These are phyloP conservation scores for Dryadomyces quercus-mongolicae DNA, from an alignment of 2,329 filamentous ascomycete species.

Conservation along the genomic window DNA sequence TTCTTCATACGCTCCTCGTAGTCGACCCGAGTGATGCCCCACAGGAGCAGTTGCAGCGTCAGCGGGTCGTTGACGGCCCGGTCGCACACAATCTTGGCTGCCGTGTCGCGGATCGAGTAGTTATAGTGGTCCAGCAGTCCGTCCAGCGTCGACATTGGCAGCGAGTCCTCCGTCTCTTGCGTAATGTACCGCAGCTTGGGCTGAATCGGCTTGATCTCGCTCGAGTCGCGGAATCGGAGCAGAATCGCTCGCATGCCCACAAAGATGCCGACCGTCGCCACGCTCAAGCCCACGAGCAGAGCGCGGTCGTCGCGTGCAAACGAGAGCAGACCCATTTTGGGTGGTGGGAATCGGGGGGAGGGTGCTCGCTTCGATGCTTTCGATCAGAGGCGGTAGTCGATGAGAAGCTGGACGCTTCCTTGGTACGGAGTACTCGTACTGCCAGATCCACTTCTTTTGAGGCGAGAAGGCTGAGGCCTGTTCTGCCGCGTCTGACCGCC, in stretches of 20 bases:
- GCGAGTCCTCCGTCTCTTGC: constrained; percentile 61
- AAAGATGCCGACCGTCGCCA: constrained; percentile 48
- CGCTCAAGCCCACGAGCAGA: constrained; percentile 36
- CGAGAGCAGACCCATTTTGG: constrained; percentile 27
- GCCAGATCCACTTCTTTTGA: too few relatives aligned
- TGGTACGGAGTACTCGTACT: too few relatives aligned
- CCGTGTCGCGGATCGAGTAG: constrained; percentile 58
- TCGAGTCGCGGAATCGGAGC: constrained; percentile 46
- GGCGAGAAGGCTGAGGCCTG: too few relatives aligned
- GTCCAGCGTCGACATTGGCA: constrained; percentile 53
- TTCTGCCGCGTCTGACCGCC: constrained; percentile 18
- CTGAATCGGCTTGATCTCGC: constrained; percentile 51
- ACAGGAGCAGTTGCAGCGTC: constrained; percentile 38
- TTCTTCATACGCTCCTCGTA: constrained; percentile 47
- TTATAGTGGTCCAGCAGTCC: constrained; percentile 60
- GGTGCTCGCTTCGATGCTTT: too few relatives aligned
- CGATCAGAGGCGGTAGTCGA: too few relatives aligned
- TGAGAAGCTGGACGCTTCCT: too few relatives aligned
- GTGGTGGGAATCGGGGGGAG: too few relatives aligned
- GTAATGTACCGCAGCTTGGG: constrained; percentile 63
- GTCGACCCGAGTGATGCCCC: constrained; percentile 44
- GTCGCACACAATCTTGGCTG: constrained; percentile 45
- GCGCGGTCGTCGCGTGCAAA: constrained; percentile 38
- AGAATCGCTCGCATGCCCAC: constrained; percentile 47
- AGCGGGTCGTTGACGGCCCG: constrained; percentile 45